Base-by-base conservation (phyloP, 805 yeast genomes). In the Monosporozyma siamensis region DNA sequence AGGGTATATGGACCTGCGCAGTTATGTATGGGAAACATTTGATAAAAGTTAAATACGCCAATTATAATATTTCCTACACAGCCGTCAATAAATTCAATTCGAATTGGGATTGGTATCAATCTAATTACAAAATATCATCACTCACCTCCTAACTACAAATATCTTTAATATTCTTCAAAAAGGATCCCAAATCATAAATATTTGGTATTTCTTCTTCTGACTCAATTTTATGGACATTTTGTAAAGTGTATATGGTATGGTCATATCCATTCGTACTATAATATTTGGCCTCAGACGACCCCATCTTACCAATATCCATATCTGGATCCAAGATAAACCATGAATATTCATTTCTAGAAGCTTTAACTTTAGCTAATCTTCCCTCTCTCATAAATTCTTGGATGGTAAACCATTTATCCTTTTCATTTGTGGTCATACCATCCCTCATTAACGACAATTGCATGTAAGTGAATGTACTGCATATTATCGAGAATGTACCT, bases 401-500 rank as follows among this genome's bases (percentile, higher is more conserved):
- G 11, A 84, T 68, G 3, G 70, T 76, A 15, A 65, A 73, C 94
- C 94, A 84, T 54, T 84, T 84, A 40, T 69, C 77, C 14, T 74
- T 64, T 59, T 84, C 95, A 53, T 80, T 82, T 4, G 89, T 80
- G 10, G 92, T 82, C 57, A 78, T 78, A 0, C 95, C 95, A 34
- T 73, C 67, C 48, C 69, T 71, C 2, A 82, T 63, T 48, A 75
- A 69, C 25, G 68, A 54, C 21, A 77, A 31, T 49, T 80, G 84
- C 44, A 68, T 57, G 22, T 50, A 55, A 2, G 67, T 44, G 49
- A 77, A 77, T 39, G 69, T 42, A 1, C 61, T 56, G n/a, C 75
- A 65, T 34, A 80, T 53, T 17, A 77, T 50, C 15, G 65, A 55
- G 26, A 80, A 55, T 12, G 68, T 62, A 29, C 38, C 41, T 62